Evolutionary conservation across 176 grass and related monocot genomes (phyloP), one percentile per base, ranked within the genome.

Genomic region (Aegilops tauschii): DNA sequence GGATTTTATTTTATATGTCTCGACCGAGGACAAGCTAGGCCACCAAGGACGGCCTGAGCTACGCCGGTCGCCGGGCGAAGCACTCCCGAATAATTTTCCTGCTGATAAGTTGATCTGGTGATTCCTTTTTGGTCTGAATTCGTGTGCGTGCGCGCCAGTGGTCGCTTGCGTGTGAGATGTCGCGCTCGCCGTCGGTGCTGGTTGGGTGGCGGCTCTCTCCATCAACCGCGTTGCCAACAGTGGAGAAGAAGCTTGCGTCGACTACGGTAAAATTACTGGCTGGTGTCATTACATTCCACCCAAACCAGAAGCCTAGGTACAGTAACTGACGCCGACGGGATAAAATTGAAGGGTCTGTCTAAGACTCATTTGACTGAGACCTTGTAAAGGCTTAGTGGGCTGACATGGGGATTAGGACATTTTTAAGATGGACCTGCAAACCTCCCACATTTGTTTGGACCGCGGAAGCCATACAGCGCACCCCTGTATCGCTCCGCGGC

Each of bases 91-190:
- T 14, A 25, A 54, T 3, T 27, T 49, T 25, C 14, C 44, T 6
- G 21, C 69, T 52, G 83, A 82, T 77, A 70, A 77, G 49, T 8
- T 77, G 63, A 77, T 90, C 78, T 63, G 49, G 71, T 16, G 83
- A 82, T 40, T 69, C 4, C 5, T 77, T 86, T 81, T 81, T 76
- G 27, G 61, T 13, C 47, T 30, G 4, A 47, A 77, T 63, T 1
- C 32, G 45, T 45, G 28, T 10, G 54, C 13, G 71, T 64, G n/a
- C 63, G 21, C 62, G n/a, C 45, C 44, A 29, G 83, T 78, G 73
- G 30, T 32, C 35, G 69, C 30, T 35, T 80, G 45, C 67, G 30
- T 65, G 17, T 35, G 66, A 39, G 50, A 77, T 25, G 28, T 27
- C 16, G 52, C 27, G 50, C 44, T 77, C 34, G 20, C 75, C n/a